These are phyloP conservation scores for Fusarium lateritium DNA, from an alignment of 2,329 filamentous ascomycete species.

Conservation along the genomic window DNA sequence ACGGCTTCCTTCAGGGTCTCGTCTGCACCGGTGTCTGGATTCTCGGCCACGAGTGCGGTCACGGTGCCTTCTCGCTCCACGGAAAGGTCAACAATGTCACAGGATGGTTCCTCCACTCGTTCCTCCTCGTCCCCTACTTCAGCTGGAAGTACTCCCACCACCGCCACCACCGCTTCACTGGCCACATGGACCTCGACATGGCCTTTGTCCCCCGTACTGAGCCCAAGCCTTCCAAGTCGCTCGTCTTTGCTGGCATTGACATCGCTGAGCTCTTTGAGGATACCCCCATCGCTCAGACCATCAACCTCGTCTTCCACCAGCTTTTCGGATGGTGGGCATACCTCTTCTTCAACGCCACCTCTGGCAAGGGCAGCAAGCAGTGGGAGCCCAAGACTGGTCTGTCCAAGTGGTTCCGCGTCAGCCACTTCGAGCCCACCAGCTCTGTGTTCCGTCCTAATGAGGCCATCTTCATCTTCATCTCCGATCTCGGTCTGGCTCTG, in stretches of 20 bases:
- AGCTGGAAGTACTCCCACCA: conserved; percentile 80
- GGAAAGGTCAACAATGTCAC: conserved; percentile 70
- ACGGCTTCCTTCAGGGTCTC: conserved; percentile 76
- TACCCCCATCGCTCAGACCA: conserved; percentile 69
- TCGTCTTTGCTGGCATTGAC: conserved; percentile 57
- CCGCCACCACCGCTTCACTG: conserved; percentile 78
- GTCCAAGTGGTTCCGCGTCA: conserved; percentile 60
- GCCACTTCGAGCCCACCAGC: conserved; percentile 74
- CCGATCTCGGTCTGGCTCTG: conserved; percentile 71
- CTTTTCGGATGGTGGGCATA: conserved; percentile 76
- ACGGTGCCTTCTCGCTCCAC: conserved; percentile 75
- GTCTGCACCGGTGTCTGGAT: conserved; percentile 80
- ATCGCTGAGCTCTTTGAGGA: conserved; percentile 73
- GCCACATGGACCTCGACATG: conserved; percentile 78
- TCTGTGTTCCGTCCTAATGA: conserved; percentile 73
- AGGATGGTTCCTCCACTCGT: conserved; percentile 76
- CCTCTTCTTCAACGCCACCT: conserved; percentile 71
- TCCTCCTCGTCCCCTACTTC: conserved; percentile 78
- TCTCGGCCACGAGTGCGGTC: conserved; percentile 79
- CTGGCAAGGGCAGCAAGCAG: conserved; percentile 65
- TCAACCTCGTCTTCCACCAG: conserved; percentile 73
- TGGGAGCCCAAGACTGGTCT: conserved; percentile 51
- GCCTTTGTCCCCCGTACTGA: conserved; percentile 71
- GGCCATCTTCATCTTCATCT: conserved; percentile 68
- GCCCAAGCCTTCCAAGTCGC: conserved; percentile 54